Percentiles rank a stretch among this genome's conserved stretches.
Evolutionary conservation across 257 asterid genomes (phyloP).

Genomic region (Coffea canephora): DNA sequence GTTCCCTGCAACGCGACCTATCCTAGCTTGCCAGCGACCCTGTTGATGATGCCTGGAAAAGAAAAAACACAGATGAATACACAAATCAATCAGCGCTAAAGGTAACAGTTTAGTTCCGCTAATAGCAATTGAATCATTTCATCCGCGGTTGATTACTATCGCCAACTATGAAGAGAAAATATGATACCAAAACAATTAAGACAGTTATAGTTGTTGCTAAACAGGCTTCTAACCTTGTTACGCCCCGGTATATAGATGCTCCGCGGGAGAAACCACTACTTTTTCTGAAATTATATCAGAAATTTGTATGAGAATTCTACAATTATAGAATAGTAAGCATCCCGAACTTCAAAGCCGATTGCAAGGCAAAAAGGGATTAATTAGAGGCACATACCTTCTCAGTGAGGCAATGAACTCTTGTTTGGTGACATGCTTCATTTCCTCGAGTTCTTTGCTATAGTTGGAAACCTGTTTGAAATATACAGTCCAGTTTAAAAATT

Average conservation of each 20-base stretch:
- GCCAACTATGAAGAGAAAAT: not conserved
- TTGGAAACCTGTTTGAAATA: conserved; percentile 47
- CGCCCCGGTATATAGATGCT: conserved; percentile 87
- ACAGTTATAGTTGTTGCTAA: not conserved
- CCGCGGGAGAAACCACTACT: conserved; percentile 95
- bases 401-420: conserved; percentile 94
- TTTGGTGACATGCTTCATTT: conserved; percentile 71
- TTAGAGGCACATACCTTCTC: conserved; percentile 48
- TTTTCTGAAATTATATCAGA: conserved; percentile 41
- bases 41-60: conserved; percentile 92
- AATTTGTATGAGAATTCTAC: not conserved
- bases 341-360: not conserved
- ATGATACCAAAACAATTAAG: not conserved
- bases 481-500: conserved; percentile 5
- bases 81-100: not conserved
- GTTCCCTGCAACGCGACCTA: conserved; percentile 95
- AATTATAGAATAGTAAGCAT: not conserved
- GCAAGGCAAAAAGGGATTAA: not conserved
- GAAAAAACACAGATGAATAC: not conserved
- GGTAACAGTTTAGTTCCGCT: not conserved
- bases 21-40: conserved; percentile 99
- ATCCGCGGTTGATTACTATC: not conserved
- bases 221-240: conserved; percentile 53
- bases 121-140: not conserved
- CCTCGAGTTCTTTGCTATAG: conserved; percentile 74